Evolutionary conservation across 805 yeast genomes (phyloP).

Genomic region (Candida alai): DNA sequence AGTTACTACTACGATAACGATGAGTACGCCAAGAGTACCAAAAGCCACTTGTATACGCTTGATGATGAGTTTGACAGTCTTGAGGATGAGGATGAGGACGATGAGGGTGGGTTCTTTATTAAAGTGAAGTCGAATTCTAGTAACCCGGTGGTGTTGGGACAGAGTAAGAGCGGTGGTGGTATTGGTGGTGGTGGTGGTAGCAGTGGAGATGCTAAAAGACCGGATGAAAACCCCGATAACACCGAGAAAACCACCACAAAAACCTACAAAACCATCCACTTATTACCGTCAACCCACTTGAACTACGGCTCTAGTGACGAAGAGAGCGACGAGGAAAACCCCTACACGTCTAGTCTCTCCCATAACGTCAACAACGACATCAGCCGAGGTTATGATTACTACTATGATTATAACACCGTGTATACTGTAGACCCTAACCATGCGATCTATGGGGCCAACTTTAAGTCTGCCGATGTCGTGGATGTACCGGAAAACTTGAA

Average conservation of each 20-base stretch:
- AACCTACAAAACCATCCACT: conserved; percentile 58
- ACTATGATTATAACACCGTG: conserved; percentile 77
- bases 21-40: conserved; percentile 12
- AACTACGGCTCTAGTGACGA: conserved; percentile 68
- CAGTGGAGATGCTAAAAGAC: conserved; percentile 11
- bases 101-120: conserved; percentile 67
- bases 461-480: conserved; percentile 32
- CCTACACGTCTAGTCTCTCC: conserved; percentile 52
- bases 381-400: conserved; percentile 68
- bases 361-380: conserved; percentile 65
- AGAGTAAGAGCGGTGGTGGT: conserved; percentile 7
- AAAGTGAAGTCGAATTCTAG: conserved; percentile 46
- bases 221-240: conserved; percentile 19
- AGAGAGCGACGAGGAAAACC: conserved; percentile 56
- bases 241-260: conserved; percentile 30
- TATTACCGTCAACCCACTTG: conserved; percentile 81
- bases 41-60: conserved; percentile 3
- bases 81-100: conserved; percentile 49
- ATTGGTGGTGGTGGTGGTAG: too few species aligned
- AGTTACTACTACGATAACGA: conserved; percentile 8
- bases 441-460: conserved; percentile 29
- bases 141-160: conserved; percentile 16
- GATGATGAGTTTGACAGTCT: conserved; percentile 16
- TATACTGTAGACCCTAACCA: conserved; percentile 52
- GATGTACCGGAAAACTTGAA: conserved; percentile 46